Percentiles rank a stretch among this genome's conserved stretches.
Evolutionary conservation across 208 protist species (phyloP).

Genomic region (Borovskyia barvae): DNA sequence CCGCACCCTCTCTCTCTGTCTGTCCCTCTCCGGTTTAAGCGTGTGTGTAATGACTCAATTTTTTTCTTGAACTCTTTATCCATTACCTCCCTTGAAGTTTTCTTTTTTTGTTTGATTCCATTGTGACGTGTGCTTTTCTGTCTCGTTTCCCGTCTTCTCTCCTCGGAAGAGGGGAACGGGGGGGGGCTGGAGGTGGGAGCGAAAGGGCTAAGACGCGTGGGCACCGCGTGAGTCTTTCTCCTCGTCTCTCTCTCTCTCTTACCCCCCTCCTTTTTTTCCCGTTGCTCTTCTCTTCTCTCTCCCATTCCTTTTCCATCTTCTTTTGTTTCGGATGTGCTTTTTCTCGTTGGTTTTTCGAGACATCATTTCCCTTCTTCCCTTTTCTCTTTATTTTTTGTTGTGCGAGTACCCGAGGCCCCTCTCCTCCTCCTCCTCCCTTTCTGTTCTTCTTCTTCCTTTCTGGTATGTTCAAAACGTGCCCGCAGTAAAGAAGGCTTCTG

Average conservation of each 20-base stretch:
- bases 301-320: background rate
- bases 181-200: no score
- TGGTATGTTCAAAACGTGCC: no score
- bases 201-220: no score
- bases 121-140: slow-evolving; percentile 2
- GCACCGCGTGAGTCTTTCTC: no score
- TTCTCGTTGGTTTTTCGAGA: background rate
- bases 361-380: background rate
- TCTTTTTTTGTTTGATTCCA: slow-evolving; percentile 14
- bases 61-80: background rate
- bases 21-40: background rate
- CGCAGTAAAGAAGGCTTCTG: no score
- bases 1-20: background rate
- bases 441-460: no score
- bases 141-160: slow-evolving; percentile 12
- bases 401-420: background rate
- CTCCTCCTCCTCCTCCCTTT: no score
- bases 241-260: background rate
- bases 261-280: background rate
- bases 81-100: background rate
- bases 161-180: no score
- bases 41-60: background rate
- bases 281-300: background rate
- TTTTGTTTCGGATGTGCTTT: slow-evolving; percentile 7
- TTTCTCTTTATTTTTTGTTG: background rate